Conservation (phyloP, 805 yeast species). For the Hanseniaspora pseudoguilliermondii region DNA sequence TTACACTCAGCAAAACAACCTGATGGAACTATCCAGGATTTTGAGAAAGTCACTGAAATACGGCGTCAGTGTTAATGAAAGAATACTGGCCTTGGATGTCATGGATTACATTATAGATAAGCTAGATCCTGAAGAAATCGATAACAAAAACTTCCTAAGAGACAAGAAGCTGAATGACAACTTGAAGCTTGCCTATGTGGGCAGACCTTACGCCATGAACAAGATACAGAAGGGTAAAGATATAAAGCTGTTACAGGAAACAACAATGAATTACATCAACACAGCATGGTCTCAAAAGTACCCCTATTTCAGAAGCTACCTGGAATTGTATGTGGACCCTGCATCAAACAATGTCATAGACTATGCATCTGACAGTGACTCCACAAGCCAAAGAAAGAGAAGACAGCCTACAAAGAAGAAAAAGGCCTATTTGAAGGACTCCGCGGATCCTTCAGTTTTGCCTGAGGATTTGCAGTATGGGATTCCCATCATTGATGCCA, state of each 20-base stretch:
- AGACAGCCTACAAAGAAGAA: background rate
- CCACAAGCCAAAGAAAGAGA: background rate
- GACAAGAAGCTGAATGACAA: slow-evolving; percentile 11
- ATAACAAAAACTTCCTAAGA: slow-evolving; percentile 5
- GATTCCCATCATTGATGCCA: slow-evolving; percentile 53
- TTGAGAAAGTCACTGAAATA: slow-evolving; percentile 79
- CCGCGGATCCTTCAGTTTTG: slow-evolving; percentile 34
- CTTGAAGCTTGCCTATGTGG: slow-evolving; percentile 5
- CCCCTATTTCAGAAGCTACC: background rate
- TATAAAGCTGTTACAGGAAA: slow-evolving; percentile 2
- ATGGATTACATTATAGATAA: slow-evolving; percentile 11
- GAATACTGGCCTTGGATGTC: slow-evolving; percentile 4
- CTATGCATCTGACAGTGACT: background rate
- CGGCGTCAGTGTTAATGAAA: slow-evolving; percentile 33
- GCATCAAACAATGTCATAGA: background rate
- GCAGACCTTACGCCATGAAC: slow-evolving; percentile 11
- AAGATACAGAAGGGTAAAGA: slow-evolving; percentile 1
- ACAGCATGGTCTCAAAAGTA: background rate
- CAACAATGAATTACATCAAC: background rate
- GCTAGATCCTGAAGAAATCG: slow-evolving; percentile 6
- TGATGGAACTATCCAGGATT: slow-evolving; percentile 77
- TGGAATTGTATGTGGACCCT: slow-evolving; percentile 7
- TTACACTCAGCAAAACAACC: slow-evolving; percentile 25
- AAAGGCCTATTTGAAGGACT: slow-evolving; percentile 32
- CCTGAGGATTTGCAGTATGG: slow-evolving; percentile 30